Conservation (phyloP, 108 stramenopile species). For the Fragilaria crotonensis region DNA sequence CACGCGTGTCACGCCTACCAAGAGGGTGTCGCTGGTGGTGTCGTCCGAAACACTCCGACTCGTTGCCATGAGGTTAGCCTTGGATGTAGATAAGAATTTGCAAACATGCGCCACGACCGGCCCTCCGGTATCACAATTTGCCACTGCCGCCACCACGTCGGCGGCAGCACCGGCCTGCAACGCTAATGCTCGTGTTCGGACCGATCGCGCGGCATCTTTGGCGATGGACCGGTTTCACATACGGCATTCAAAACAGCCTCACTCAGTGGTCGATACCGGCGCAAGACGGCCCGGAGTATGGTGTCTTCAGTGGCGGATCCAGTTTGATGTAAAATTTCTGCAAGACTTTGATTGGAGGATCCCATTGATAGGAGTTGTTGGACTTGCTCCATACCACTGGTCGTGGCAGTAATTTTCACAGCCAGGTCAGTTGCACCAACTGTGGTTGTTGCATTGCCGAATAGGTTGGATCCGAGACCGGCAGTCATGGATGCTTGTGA, state of each 20-base stretch:
- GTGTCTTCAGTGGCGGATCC: conserved; percentile 65
- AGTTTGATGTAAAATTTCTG: conserved; percentile 46
- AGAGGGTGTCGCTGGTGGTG: conserved; percentile 21
- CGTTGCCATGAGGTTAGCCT: conserved; percentile 34
- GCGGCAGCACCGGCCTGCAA: conserved; percentile 27
- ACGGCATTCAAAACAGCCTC: conserved; percentile 65
- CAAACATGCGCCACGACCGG: conserved; percentile 74
- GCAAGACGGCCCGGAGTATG: conserved; percentile 55
- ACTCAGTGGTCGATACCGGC: conserved; percentile 76
- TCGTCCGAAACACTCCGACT: neutral
- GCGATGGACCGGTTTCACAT: conserved; percentile 70
- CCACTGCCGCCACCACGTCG: conserved; percentile 25
- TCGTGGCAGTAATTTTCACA: conserved; percentile 52
- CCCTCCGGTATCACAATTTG: conserved; percentile 40
- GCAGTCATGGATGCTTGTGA: conserved; percentile 40
- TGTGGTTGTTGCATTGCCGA: conserved; percentile 31
- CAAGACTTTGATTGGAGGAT: conserved; percentile 42
- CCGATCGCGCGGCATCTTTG: conserved; percentile 30
- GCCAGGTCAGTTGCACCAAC: neutral
- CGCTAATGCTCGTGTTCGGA: conserved; percentile 55
- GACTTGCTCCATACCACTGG: conserved; percentile 69
- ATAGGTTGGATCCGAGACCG: conserved; percentile 41
- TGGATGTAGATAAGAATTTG: conserved; percentile 61
- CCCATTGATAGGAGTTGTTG: conserved; percentile 43
- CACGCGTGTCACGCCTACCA: conserved; percentile 77